phyloP scores from a whole-genome alignment of 495 filamentous ascomycete species.

The Xylaria sp. region DNA sequence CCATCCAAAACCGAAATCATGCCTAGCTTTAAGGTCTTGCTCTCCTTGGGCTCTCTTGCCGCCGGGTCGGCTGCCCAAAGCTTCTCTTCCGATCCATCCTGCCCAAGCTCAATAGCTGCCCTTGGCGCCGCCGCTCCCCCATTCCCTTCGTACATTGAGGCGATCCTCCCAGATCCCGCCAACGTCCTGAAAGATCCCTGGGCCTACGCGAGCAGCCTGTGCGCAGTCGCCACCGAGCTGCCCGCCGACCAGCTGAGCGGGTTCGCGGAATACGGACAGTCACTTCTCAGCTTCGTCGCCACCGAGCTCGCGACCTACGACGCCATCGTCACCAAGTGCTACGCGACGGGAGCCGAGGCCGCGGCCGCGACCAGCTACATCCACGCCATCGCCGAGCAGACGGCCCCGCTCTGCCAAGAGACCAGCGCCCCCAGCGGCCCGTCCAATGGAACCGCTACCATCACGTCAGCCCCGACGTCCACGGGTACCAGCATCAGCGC shows the following conservation, averaged over 20 bases:
- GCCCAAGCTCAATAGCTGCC: constrained; percentile 1
- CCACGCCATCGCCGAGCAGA: constrained; percentile 8
- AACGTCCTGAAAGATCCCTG: background rate
- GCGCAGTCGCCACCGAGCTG: background rate
- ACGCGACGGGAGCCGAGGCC: background rate
- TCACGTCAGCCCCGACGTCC: background rate
- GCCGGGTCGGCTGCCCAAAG: constrained; percentile 1
- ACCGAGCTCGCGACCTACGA: constrained; percentile 1
- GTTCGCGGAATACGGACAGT: background rate
- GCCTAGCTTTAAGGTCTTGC: constrained; percentile 4
- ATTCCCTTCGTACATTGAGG: background rate
- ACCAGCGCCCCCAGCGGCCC: background rate
- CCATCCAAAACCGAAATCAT: background rate
- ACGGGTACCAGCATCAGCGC: background rate
- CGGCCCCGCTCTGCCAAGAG: background rate
- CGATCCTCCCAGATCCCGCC: background rate
- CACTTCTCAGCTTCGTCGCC: background rate
- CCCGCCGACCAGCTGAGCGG: background rate
- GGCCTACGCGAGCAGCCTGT: constrained; percentile 7
- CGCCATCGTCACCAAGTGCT: constrained; percentile 12
- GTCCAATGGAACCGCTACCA: background rate
- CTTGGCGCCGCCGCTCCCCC: background rate
- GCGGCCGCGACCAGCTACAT: constrained; percentile 12
- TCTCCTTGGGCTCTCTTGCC: constrained; percentile 2
- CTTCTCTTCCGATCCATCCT: background rate